phyloP scores from a whole-genome alignment of 441 rosid genomes.

The Theobroma grandiflorum region DNA sequence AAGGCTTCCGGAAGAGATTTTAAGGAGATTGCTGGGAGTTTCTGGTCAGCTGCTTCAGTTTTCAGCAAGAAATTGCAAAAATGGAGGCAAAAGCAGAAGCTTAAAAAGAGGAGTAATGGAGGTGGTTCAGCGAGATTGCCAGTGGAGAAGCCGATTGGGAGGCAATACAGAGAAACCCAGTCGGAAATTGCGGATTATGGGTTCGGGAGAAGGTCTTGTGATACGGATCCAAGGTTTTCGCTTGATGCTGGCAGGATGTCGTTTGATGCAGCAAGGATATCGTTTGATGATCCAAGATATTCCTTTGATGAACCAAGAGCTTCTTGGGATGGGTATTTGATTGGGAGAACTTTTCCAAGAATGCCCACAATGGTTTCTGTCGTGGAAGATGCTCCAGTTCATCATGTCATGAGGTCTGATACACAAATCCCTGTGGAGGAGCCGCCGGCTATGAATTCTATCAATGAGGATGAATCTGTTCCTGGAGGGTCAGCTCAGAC shows the following conservation, averaged over 20 bases:
- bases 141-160: conserved; percentile 93
- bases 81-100: conserved; percentile 97
- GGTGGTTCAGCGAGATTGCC: conserved; percentile 86
- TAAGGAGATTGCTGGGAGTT: conserved; percentile 83
- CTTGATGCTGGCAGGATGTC: conserved; percentile 90
- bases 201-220: conserved; percentile 97
- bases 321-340: conserved; percentile 94
- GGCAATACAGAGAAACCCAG: conserved; percentile 94
- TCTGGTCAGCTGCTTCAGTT: conserved; percentile 98
- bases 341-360: conserved; percentile 67
- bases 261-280: conserved; percentile 76
- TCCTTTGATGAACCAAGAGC: conserved; percentile 97
- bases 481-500: conserved; percentile 98
- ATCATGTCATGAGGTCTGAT: conserved; percentile 72
- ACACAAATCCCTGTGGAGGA: conserved; percentile 94
- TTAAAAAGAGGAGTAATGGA: conserved; percentile 71
- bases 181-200: conserved; percentile 99
- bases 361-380: conserved; percentile 94
- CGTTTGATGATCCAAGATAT: conserved; percentile 82
- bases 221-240: conserved; percentile 97
- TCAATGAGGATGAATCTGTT: conserved; percentile 53
- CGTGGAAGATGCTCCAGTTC: conserved; percentile 85
- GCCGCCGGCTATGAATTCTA: conserved; percentile 41
- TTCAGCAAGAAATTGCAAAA: conserved; percentile 96
- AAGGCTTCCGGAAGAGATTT: conserved; percentile 75